Evolutionary conservation across 768 basidiomycete genomes (phyloP).

Genomic region (Leccinum uliginosum): DNA sequence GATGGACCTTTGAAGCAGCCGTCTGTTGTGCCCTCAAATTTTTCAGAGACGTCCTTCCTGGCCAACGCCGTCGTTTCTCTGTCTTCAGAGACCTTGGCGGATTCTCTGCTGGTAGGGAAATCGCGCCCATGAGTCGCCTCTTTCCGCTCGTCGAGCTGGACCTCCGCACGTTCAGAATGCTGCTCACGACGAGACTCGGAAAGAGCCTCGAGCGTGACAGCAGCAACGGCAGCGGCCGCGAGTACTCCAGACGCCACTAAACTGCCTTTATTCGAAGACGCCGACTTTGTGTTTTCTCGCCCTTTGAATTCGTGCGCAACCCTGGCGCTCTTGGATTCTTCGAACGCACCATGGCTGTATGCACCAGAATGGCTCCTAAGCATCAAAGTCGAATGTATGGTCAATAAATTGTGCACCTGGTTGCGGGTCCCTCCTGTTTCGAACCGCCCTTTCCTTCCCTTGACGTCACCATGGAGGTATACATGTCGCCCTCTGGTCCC

Average conservation of each 20-base stretch:
- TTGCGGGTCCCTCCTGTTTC: not conserved
- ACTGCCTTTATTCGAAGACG: conserved; percentile 2
- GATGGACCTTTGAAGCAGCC: not conserved
- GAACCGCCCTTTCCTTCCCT: not conserved
- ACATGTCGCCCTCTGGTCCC: not conserved
- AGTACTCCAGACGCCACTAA: conserved; percentile 12
- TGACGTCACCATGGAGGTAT: not conserved
- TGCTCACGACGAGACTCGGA: conserved; percentile 6
- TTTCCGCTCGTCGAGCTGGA: not conserved
- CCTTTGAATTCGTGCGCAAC: not conserved
- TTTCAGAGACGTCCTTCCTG: not conserved
- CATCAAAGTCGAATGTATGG: not conserved
- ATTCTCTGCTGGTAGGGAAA: not conserved
- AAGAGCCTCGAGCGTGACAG: conserved; percentile 10
- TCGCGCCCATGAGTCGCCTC: not conserved
- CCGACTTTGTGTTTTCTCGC: not conserved
- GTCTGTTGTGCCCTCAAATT: not conserved
- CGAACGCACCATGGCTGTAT: too few species aligned
- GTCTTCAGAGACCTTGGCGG: not conserved
- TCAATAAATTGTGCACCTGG: not conserved
- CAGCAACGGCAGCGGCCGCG: conserved; percentile 8
- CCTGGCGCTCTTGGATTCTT: not conserved
- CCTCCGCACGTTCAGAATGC: not conserved
- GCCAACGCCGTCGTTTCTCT: not conserved
- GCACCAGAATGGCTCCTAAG: not conserved